Conservation (phyloP, 2,329 filamentous ascomycete genomes). For the Alternaria burnsii region DNA sequence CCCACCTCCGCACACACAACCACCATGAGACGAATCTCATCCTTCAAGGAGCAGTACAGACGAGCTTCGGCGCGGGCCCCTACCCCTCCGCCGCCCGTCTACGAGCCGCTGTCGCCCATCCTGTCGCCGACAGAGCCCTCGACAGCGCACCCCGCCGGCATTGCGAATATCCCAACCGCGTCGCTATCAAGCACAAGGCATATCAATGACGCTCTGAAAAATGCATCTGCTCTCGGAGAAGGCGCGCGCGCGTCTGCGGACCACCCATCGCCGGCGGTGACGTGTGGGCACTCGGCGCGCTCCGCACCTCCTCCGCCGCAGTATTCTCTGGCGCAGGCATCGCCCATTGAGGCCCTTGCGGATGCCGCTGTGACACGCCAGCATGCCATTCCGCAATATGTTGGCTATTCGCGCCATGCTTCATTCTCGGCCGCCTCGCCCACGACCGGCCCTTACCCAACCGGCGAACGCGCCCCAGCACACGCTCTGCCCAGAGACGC, state of each 20-base stretch:
- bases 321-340: conserved; percentile 38
- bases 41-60: conserved; percentile 47
- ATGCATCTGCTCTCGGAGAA: conserved; percentile 1
- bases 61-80: conserved; percentile 40
- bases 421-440: conserved; percentile 33
- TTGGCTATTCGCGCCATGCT: conserved; percentile 33
- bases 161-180: conserved; percentile 18
- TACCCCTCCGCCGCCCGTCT: conserved; percentile 45
- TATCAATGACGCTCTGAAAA: conserved; percentile 19
- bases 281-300: conserved; percentile 27
- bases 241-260: conserved; percentile 19
- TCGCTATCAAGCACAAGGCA: conserved; percentile 15
- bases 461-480: conserved; percentile 33
- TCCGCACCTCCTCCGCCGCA: conserved; percentile 36
- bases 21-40: conserved; percentile 41
- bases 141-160: conserved; percentile 35
- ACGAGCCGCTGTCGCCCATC: conserved; percentile 49
- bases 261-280: conserved; percentile 20
- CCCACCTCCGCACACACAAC: conserved; percentile 27
- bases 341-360: conserved; percentile 56
- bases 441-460: conserved; percentile 25
- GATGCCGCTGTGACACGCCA: conserved; percentile 51
- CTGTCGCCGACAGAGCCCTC: conserved; percentile 31
- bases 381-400: conserved; percentile 47
- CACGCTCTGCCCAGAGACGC: conserved; percentile 28